Evolutionary conservation across 306 rosid species (phyloP).

Genomic region (Vachellia collinsii): DNA sequence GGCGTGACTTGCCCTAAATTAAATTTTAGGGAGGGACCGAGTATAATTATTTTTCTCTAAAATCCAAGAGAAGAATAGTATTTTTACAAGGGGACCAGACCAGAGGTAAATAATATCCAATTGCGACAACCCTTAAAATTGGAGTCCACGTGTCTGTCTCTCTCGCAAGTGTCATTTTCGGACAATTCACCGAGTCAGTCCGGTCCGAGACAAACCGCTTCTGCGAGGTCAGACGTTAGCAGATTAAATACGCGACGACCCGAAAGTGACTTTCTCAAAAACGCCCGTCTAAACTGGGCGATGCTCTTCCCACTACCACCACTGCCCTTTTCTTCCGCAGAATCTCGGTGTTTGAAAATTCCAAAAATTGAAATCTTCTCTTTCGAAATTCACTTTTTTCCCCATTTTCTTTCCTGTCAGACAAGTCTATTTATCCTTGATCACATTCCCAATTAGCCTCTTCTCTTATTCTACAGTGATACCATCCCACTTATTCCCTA

Average conservation of each 20-base stretch:
- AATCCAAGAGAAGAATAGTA: not conserved
- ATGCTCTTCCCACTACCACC: conserved; percentile 5
- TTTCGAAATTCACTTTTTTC: not conserved
- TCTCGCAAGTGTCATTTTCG: too few relatives aligned
- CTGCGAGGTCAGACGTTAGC: not conserved
- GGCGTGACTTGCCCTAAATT: too few relatives aligned
- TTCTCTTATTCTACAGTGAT: not conserved
- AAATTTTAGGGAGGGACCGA: not conserved
- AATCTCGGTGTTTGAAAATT: conserved; percentile 41
- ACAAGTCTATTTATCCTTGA: not conserved
- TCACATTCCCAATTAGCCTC: not conserved
- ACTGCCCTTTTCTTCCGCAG: conserved; percentile 13
- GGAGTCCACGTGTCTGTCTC: not conserved
- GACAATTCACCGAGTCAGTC: not conserved
- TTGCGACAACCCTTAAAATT: not conserved
- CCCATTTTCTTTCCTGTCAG: not conserved
- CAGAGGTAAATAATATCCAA: not conserved
- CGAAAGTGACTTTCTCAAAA: conserved; percentile 34
- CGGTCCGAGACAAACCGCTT: not conserved
- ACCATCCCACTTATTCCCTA: not conserved
- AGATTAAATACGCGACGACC: conserved; percentile 59
- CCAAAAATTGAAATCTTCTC: not conserved
- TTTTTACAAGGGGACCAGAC: not conserved
- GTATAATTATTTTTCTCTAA: too few relatives aligned
- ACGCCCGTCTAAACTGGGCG: not conserved